phyloP scores from a whole-genome alignment of 192 early-diverging fungal species.

The Coemansia sp. region DNA sequence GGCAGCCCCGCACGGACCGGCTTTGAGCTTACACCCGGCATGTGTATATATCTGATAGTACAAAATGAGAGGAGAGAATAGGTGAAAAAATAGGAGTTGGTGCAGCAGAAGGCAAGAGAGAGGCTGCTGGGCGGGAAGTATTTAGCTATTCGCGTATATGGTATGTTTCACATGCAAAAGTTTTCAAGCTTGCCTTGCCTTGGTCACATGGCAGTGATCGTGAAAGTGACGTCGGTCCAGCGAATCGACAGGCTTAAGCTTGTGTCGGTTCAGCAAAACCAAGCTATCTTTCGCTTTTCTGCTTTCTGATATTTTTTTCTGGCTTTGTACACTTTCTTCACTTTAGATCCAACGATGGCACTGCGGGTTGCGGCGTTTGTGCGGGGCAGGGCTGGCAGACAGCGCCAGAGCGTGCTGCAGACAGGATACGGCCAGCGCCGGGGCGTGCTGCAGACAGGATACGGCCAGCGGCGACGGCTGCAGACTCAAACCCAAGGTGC shows the following conservation, averaged over 20 bases:
- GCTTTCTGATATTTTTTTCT: too few species aligned
- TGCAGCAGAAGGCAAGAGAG: too few species aligned
- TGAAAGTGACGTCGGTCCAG: background rate
- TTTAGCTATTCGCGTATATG: too few species aligned
- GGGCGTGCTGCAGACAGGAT: too few species aligned
- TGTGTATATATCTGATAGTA: background rate
- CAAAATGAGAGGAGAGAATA: background rate
- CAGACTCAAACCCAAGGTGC: too few species aligned
- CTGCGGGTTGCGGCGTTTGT: background rate
- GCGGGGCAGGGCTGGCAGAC: background rate
- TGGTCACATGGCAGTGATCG: background rate
- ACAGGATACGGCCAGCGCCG: too few species aligned
- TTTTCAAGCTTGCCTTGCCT: background rate
- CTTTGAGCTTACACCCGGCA: slow-evolving; percentile 23
- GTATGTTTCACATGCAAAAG: slow-evolving; percentile 4
- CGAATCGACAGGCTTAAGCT: too few species aligned
- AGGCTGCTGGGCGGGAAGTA: too few species aligned
- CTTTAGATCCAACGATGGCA: background rate
- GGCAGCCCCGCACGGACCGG: slow-evolving; percentile 20
- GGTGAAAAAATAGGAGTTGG: background rate
- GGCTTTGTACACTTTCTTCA: too few species aligned
- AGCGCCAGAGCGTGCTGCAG: background rate
- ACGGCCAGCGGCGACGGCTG: slow-evolving; percentile 8
- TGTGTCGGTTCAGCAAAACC: too few species aligned
- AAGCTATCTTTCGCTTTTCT: too few species aligned